These are phyloP conservation scores for Cubamyces lactineus DNA, from an alignment of 768 basidiomycete genomes.

Conservation along the genomic window DNA sequence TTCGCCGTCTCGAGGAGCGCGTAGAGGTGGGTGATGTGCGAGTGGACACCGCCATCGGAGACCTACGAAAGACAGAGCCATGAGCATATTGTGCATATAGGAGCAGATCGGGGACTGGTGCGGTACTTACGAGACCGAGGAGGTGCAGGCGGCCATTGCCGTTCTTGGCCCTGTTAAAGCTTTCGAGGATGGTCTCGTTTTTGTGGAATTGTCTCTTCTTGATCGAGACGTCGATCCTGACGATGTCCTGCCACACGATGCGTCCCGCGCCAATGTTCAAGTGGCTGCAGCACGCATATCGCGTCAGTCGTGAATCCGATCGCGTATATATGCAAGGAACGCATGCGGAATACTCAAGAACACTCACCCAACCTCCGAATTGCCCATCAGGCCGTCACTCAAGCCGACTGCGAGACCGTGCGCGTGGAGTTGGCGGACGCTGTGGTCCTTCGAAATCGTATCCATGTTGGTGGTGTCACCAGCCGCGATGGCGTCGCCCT, in stretches of 20 bases:
- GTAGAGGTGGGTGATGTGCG: constrained; percentile 88
- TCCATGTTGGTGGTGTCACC: constrained; percentile 91
- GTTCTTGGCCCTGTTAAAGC: constrained; percentile 78
- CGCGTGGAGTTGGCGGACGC: constrained; percentile 72
- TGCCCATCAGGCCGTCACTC: constrained; percentile 94
- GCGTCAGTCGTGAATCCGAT: constrained; percentile 6
- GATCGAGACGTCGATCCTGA: constrained; percentile 90
- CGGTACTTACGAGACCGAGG: constrained; percentile 70
- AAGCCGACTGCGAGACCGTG: constrained; percentile 93
- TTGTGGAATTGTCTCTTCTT: constrained; percentile 88
- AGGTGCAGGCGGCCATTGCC: constrained; percentile 85
- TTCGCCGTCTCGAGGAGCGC: constrained; percentile 92
- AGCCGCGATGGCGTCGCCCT: constrained; percentile 89
- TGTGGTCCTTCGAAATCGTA: constrained; percentile 75
- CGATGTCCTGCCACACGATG: constrained; percentile 97
- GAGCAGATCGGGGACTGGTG: constrained; percentile 12
- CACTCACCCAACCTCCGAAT: constrained; percentile 93
- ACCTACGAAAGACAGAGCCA: constrained; percentile 48
- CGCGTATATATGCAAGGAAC: not conserved
- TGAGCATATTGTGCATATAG: not conserved
- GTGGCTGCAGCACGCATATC: constrained; percentile 55
- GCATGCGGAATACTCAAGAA: not conserved
- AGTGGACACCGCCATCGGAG: constrained; percentile 97
- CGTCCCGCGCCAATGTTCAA: constrained; percentile 95
- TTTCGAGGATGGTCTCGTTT: constrained; percentile 69